Evolutionary conservation across 306 rosid genomes (phyloP).

Genomic region (Quillaja saponaria): DNA sequence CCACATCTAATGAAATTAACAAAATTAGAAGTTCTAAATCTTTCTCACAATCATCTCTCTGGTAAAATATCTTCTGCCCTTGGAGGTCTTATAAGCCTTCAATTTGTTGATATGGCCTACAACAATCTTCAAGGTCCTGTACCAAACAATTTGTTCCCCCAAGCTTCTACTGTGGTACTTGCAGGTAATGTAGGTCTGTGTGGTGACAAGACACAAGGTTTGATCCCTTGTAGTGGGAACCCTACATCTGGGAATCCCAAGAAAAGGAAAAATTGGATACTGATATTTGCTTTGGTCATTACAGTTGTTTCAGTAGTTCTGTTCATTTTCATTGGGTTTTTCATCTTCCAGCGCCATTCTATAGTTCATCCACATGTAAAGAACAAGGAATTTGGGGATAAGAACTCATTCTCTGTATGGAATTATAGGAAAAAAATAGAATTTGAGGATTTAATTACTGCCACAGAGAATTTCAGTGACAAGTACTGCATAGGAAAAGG

Average conservation of each 20-base stretch:
- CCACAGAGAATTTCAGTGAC: conserved; percentile 33
- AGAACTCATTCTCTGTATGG: conserved; percentile 26
- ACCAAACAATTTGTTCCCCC: conserved; percentile 22
- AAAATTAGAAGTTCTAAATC: conserved; percentile 27
- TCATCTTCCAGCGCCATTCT: not conserved
- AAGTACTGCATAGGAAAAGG: conserved; percentile 33
- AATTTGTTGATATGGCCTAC: conserved; percentile 30
- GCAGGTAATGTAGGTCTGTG: conserved; percentile 21
- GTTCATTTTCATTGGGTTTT: conserved; percentile 17
- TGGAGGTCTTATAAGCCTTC: conserved; percentile 21
- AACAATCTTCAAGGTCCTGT: conserved; percentile 37
- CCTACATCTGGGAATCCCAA: not conserved
- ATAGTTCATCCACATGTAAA: conserved; percentile 8
- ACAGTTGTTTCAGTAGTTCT: conserved; percentile 25
- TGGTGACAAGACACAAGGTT: conserved; percentile 14
- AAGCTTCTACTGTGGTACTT: conserved; percentile 22
- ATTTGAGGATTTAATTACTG: conserved; percentile 10
- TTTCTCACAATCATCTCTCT: conserved; percentile 34
- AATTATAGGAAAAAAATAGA: conserved; percentile 14
- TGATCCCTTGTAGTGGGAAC: conserved; percentile 22
- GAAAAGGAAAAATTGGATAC: conserved; percentile 11
- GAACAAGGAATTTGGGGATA: conserved; percentile 1
- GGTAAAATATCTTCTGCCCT: conserved; percentile 29
- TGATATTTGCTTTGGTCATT: conserved; percentile 25
- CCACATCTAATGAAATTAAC: conserved; percentile 13